These are phyloP conservation scores for Neoboletus magnificus DNA, from an alignment of 768 basidiomycete species.

Conservation along the genomic window DNA sequence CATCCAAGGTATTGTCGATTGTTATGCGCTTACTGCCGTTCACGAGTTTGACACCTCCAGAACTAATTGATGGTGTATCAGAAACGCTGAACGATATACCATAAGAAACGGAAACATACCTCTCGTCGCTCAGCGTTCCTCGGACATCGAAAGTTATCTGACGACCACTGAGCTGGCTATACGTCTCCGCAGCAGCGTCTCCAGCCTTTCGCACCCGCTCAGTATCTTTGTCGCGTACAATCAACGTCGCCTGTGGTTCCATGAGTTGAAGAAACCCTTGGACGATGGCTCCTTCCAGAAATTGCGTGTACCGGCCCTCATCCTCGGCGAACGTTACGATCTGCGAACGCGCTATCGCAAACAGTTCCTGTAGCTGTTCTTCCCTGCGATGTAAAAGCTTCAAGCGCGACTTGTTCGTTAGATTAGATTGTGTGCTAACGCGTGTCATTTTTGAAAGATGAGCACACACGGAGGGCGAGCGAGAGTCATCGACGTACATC, in stretches of 20 bases:
- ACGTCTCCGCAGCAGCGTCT: conserved; percentile 58
- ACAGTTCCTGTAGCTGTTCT: conserved; percentile 88
- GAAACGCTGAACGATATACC: not conserved
- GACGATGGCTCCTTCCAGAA: conserved; percentile 80
- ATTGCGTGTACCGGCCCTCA: conserved; percentile 68
- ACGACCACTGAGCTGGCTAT: conserved; percentile 75
- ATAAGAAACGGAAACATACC: conserved; percentile 41
- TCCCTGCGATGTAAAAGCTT: conserved; percentile 87
- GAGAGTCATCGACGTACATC: conserved; percentile 60
- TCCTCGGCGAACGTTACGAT: conserved; percentile 62
- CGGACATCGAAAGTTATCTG: conserved; percentile 58
- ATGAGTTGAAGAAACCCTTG: conserved; percentile 84
- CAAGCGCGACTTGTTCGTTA: conserved; percentile 95
- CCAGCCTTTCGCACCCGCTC: conserved; percentile 61
- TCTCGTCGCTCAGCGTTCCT: conserved; percentile 60
- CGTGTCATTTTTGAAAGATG: conserved; percentile 1
- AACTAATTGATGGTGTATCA: conserved; percentile 37
- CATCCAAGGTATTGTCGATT: conserved; percentile 93
- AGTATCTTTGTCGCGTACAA: conserved; percentile 65
- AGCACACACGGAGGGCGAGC: not conserved
- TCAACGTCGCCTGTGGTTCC: conserved; percentile 66
- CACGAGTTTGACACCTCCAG: conserved; percentile 81
- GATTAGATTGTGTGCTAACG: conserved; percentile 86
- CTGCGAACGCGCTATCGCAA: conserved; percentile 63
- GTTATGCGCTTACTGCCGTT: conserved; percentile 76